Conservation (phyloP, 768 basidiomycete species). For the Jaapia argillacea region DNA sequence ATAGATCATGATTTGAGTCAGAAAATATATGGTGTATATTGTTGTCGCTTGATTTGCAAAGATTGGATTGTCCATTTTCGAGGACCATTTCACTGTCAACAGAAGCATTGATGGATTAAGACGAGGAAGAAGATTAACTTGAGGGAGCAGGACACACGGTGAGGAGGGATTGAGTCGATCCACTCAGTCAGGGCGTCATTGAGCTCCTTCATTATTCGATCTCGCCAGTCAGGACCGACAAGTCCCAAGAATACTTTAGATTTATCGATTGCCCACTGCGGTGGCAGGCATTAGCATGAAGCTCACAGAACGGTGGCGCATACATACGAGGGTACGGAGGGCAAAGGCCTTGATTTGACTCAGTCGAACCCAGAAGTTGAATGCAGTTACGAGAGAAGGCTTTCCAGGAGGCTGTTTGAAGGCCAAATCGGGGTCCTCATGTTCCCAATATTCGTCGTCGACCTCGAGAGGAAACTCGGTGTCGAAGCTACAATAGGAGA, state of each 20-base stretch:
- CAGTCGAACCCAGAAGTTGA: slow-evolving; percentile 32
- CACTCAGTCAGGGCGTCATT: slow-evolving; percentile 33
- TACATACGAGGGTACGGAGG: slow-evolving; percentile 33
- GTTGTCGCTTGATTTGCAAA: slow-evolving; percentile 33
- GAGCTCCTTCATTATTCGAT: slow-evolving; percentile 30
- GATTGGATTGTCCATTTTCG: slow-evolving; percentile 24
- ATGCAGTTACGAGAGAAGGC: slow-evolving; percentile 28
- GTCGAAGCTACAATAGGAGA: slow-evolving; percentile 28
- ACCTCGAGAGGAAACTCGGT: slow-evolving; percentile 39
- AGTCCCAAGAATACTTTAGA: slow-evolving; percentile 16
- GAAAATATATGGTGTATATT: slow-evolving; percentile 38
- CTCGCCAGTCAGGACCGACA: slow-evolving; percentile 15
- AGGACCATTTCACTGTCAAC: slow-evolving; percentile 30
- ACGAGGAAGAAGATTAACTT: slow-evolving; percentile 7
- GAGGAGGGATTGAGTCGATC: slow-evolving; percentile 17
- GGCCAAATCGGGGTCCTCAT: slow-evolving; percentile 23
- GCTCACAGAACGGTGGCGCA: neutral
- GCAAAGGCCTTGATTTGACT: slow-evolving; percentile 34
- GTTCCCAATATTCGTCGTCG: slow-evolving; percentile 50
- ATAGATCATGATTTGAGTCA: slow-evolving; percentile 65
- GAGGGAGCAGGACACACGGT: slow-evolving; percentile 16
- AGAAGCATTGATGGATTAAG: neutral
- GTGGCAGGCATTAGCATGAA: neutral
- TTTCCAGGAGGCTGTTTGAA: slow-evolving; percentile 39
- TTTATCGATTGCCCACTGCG: slow-evolving; percentile 27